Evolutionary conservation across 306 rosid species (phyloP).

Genomic region (Fragaria nilgerrensis): DNA sequence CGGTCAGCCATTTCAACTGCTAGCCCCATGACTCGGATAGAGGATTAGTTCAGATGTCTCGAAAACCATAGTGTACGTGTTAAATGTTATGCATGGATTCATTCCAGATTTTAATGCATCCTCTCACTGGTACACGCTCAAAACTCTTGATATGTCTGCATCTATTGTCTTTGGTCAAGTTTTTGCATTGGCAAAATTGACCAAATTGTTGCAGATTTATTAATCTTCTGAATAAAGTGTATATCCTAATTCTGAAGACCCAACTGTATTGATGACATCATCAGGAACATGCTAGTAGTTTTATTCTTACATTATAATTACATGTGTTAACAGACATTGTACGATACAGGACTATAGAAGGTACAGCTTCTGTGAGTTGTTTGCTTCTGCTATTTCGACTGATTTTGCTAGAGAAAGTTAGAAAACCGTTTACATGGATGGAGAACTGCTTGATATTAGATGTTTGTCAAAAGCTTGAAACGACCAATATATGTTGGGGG

Average conservation of each 20-base stretch:
- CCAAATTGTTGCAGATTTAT: background rate
- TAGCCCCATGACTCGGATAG: background rate
- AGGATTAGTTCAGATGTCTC: background rate
- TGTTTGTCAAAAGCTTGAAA: background rate
- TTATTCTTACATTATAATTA: too few relatives aligned
- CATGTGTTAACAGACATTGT: too few relatives aligned
- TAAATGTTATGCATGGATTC: background rate
- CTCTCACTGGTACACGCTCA: background rate
- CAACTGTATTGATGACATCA: background rate
- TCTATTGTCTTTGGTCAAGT: background rate
- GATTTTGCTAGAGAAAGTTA: background rate
- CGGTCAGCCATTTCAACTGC: background rate
- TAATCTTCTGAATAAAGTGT: too few relatives aligned
- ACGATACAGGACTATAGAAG: background rate
- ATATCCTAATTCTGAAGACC: background rate
- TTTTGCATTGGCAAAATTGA: background rate
- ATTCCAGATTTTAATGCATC: background rate
- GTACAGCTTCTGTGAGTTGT: background rate
- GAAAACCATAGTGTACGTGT: background rate
- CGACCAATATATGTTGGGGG: background rate
- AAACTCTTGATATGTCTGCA: background rate
- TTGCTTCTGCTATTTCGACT: background rate
- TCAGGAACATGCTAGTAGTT: too few relatives aligned
- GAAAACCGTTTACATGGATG: background rate
- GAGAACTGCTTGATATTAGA: background rate